Percentiles rank a stretch among this genome's conserved stretches.
Evolutionary conservation across 2,329 filamentous ascomycete species (phyloP).

Genomic region (Verticillium nubilum): DNA sequence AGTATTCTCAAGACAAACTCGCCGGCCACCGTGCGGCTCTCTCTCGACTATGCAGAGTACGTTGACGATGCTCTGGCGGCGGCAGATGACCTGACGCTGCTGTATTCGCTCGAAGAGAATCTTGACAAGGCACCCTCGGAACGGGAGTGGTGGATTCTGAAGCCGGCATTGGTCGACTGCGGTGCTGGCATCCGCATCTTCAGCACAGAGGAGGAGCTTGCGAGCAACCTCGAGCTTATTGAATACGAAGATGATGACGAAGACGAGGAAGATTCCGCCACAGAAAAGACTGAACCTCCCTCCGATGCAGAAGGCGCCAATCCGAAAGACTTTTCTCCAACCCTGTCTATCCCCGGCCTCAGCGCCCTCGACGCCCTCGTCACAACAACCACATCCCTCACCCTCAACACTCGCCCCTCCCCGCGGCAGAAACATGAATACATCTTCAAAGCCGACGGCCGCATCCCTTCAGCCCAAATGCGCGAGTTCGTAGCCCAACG

Average conservation of each 20-base stretch:
- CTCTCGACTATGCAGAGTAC: constrained; percentile 31
- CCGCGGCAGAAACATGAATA: constrained; percentile 12
- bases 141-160: constrained; percentile 33
- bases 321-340: constrained; percentile 13
- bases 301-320: constrained; percentile 2
- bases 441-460: constrained; percentile 22
- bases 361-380: constrained; percentile 23
- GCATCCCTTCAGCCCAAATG: constrained; percentile 30
- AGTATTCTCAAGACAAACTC: constrained; percentile 23
- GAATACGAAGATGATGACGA: constrained; percentile 23
- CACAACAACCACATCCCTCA: constrained; percentile 19
- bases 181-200: constrained; percentile 32
- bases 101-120: constrained; percentile 29
- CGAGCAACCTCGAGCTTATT: constrained; percentile 26
- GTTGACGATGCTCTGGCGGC: constrained; percentile 30
- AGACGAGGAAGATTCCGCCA: constrained; percentile 8
- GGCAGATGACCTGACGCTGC: constrained; percentile 26
- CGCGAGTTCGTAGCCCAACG: constrained; percentile 31
- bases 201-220: constrained; percentile 29
- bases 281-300: constrained; percentile 1
- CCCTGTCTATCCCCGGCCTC: constrained; percentile 19
- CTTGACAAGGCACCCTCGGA: constrained; percentile 17
- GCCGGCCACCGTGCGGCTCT: constrained; percentile 25
- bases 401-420: constrained; percentile 1
- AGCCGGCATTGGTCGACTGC: constrained; percentile 32